phyloP scores from a whole-genome alignment of 306 rosid species.

The Nissolia schottii region DNA sequence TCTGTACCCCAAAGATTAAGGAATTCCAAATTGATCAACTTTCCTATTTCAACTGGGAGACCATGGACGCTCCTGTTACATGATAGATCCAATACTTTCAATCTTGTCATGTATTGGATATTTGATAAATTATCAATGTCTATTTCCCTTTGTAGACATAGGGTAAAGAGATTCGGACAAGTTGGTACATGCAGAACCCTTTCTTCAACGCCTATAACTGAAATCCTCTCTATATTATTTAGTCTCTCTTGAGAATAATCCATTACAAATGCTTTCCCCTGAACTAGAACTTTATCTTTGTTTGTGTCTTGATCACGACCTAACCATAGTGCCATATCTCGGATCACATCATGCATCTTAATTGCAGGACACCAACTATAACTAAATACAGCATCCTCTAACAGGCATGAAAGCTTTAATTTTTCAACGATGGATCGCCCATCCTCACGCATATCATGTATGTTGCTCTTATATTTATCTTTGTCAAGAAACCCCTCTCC shows the following conservation, averaged over 20 bases:
- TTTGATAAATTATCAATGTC: not conserved
- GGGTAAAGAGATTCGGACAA: conserved; percentile 17
- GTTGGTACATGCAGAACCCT: not conserved
- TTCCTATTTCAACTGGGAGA: not conserved
- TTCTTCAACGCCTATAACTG: not conserved
- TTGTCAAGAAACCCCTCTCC: not conserved
- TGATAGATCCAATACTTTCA: conserved; percentile 16
- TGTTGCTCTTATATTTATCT: not conserved
- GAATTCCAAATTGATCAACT: not conserved
- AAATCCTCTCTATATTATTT: conserved; percentile 16
- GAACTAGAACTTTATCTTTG: not conserved
- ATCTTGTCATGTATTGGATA: not conserved
- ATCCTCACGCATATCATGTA: not conserved
- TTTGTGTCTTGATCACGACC: not conserved
- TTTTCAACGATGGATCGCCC: conserved; percentile 9
- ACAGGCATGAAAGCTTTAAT: not conserved
- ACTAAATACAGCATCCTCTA: not conserved
- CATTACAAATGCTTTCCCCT: not conserved
- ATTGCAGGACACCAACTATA: fast-evolving
- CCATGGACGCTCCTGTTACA: fast-evolving
- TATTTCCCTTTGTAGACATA: fast-evolving
- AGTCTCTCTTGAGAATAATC: not conserved
- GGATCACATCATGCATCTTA: conserved; percentile 20
- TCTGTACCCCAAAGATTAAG: too few relatives aligned
- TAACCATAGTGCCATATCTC: conserved; percentile 22